A percentile compares a stretch with the other conserved stretches of the same genome.
phyloP scores from a whole-genome alignment of 352 stramenopile species.

The Phytophthora pluvialis region DNA sequence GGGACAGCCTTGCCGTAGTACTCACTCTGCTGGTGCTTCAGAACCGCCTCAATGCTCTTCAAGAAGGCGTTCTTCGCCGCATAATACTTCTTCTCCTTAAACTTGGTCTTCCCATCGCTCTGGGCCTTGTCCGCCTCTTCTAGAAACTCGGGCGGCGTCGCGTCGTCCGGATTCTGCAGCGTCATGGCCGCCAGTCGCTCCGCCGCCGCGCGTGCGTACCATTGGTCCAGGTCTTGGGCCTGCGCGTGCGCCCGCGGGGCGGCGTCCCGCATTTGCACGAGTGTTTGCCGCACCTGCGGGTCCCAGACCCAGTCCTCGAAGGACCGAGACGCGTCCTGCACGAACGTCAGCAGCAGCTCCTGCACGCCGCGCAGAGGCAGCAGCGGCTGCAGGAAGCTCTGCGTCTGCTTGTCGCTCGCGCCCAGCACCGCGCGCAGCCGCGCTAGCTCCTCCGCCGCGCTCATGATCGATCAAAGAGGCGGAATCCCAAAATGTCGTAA shows the following conservation, averaged over 20 bases:
- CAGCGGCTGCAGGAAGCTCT: constrained; percentile 61
- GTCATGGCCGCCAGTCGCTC: constrained; percentile 23
- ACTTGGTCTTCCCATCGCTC: constrained; percentile 70
- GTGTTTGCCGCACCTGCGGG: constrained; percentile 56
- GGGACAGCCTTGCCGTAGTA: constrained; percentile 52
- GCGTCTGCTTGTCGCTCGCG: constrained; percentile 55
- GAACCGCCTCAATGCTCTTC: constrained; percentile 45
- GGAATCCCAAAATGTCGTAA: too few species aligned
- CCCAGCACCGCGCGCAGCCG: constrained; percentile 51
- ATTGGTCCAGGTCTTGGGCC: constrained; percentile 42
- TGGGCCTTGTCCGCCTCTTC: constrained; percentile 53
- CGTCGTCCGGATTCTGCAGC: constrained; percentile 31
- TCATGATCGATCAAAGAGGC: not conserved
- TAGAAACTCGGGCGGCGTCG: constrained; percentile 36
- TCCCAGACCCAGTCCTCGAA: constrained; percentile 87
- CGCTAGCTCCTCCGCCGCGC: constrained; percentile 33
- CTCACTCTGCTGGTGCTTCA: constrained; percentile 51
- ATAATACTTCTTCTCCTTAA: constrained; percentile 66
- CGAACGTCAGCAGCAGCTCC: constrained; percentile 75
- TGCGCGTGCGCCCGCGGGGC: constrained; percentile 37
- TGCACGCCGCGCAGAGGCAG: constrained; percentile 67
- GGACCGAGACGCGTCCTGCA: constrained; percentile 56
- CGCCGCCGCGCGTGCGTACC: constrained; percentile 46
- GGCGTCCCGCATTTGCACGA: constrained; percentile 48
- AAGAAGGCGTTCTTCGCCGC: constrained; percentile 75